phyloP scores from a whole-genome alignment of 495 filamentous ascomycete genomes.

The Xylaria acuta region DNA sequence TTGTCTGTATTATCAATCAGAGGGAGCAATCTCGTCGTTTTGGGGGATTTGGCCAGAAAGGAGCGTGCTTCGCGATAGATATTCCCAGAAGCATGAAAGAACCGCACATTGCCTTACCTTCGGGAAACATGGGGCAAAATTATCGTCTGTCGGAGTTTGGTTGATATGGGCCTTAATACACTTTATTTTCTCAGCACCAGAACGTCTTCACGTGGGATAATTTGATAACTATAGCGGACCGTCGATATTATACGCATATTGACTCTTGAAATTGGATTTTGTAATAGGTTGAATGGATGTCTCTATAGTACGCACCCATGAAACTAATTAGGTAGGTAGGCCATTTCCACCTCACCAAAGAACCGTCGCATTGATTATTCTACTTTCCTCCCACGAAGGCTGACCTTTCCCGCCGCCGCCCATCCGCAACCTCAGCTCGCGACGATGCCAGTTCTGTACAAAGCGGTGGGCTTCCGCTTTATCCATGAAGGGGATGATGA shows the following conservation, averaged over 20 bases:
- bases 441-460: constrained; percentile 61
- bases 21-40: constrained; percentile 24
- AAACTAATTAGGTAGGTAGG: neutral
- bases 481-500: constrained; percentile 57
- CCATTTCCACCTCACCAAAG: constrained; percentile 50
- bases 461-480: constrained; percentile 61
- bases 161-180: constrained; percentile 45
- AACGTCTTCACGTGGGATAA: constrained; percentile 1
- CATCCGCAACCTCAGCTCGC: constrained; percentile 44
- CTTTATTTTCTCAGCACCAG: constrained; percentile 32
- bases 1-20: constrained; percentile 30
- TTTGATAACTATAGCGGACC: constrained; percentile 3
- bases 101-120: constrained; percentile 24
- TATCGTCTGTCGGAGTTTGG: constrained; percentile 45
- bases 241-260: neutral
- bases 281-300: neutral
- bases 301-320: neutral
- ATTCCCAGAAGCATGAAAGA: constrained; percentile 27
- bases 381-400: constrained; percentile 34
- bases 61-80: constrained; percentile 37
- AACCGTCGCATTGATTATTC: constrained; percentile 51
- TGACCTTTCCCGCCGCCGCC: constrained; percentile 27
- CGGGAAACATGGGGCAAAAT: constrained; percentile 30
- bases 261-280: neutral
- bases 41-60: constrained; percentile 28